Percentiles rank a stretch among this genome's conserved stretches.
These are phyloP conservation scores for Myxozyma neglecta DNA, from an alignment of 805 yeast species.

Conservation along the genomic window DNA sequence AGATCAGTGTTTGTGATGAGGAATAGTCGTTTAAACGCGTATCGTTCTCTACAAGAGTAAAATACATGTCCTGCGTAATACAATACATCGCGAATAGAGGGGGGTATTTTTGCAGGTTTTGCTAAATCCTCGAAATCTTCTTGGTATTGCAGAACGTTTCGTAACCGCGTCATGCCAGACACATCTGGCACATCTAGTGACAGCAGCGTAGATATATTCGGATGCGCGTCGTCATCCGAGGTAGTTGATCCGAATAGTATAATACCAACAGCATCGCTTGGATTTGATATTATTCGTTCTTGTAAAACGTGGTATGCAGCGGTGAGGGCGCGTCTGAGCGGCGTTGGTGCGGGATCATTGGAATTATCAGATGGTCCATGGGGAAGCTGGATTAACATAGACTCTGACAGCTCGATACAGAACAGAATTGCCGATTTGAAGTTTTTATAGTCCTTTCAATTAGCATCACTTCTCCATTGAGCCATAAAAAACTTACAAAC, in stretches of 20 bases:
- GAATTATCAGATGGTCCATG: slow-evolving; percentile 18
- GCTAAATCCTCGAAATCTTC: slow-evolving; percentile 34
- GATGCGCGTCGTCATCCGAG: slow-evolving; percentile 34
- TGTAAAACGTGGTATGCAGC: slow-evolving; percentile 63
- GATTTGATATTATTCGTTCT: slow-evolving; percentile 62
- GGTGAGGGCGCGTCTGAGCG: slow-evolving; percentile 43
- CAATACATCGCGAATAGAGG: slow-evolving; percentile 49
- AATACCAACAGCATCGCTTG: slow-evolving; percentile 74
- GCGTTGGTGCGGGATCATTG: slow-evolving; percentile 3
- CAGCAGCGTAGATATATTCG: slow-evolving; percentile 30
- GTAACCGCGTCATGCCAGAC: slow-evolving; percentile 24
- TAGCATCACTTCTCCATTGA: not conserved
- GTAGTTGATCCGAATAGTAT: slow-evolving; percentile 48
- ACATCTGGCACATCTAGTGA: slow-evolving; percentile 30
- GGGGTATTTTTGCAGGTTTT: slow-evolving; percentile 29
- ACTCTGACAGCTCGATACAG: slow-evolving; percentile 40
- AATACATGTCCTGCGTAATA: slow-evolving; percentile 58
- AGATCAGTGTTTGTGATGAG: slow-evolving; percentile 73
- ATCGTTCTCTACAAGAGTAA: slow-evolving; percentile 39
- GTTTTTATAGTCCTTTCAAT: slow-evolving; percentile 28
- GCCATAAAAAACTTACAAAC: slow-evolving; percentile 7
- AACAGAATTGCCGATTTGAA: slow-evolving; percentile 42
- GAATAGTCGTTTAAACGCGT: slow-evolving; percentile 59
- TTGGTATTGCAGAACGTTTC: slow-evolving; percentile 28
- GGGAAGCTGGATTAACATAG: slow-evolving; percentile 35